Conservation (phyloP, 352 stramenopile genomes). For the Globisporangium paddicum region DNA sequence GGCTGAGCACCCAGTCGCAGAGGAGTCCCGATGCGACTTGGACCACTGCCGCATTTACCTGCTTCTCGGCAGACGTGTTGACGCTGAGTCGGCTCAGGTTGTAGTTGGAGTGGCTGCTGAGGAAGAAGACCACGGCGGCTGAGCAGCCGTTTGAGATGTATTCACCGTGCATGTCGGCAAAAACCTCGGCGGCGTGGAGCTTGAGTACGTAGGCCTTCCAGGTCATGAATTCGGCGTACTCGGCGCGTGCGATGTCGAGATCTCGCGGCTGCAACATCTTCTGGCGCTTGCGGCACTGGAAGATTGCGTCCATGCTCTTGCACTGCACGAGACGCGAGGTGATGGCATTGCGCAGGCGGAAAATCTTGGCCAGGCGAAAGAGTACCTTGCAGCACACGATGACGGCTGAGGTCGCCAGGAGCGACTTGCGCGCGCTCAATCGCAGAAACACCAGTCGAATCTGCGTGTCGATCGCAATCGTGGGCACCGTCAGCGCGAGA, state of each 20-base stretch:
- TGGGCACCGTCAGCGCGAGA: conserved; percentile 23
- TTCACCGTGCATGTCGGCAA: conserved; percentile 41
- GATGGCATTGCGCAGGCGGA: conserved; percentile 16
- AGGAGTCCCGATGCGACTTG: conserved; percentile 15
- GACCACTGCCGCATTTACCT: conserved; percentile 3
- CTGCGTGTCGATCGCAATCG: conserved; percentile 25
- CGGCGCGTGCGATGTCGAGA: conserved; percentile 15
- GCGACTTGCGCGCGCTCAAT: conserved; percentile 1
- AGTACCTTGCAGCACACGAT: conserved; percentile 21
- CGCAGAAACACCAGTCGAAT: conserved; percentile 28
- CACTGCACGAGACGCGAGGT: conserved; percentile 14
- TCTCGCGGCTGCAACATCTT: conserved; percentile 17
- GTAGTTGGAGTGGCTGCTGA: conserved; percentile 17
- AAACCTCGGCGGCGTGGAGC: conserved; percentile 30
- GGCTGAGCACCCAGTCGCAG: conserved; percentile 23
- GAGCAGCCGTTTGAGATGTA: conserved; percentile 34
- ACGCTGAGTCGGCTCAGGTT: background rate
- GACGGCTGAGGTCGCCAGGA: conserved; percentile 14
- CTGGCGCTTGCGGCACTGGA: background rate
- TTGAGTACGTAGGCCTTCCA: conserved; percentile 26
- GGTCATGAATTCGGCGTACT: conserved; percentile 26
- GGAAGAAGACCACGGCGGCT: conserved; percentile 15
- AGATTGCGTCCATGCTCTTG: conserved; percentile 12
- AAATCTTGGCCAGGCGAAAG: conserved; percentile 25
- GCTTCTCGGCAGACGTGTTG: background rate